Conservation (phyloP, 441 rosid species). For the Adansonia rubrostipa region DNA sequence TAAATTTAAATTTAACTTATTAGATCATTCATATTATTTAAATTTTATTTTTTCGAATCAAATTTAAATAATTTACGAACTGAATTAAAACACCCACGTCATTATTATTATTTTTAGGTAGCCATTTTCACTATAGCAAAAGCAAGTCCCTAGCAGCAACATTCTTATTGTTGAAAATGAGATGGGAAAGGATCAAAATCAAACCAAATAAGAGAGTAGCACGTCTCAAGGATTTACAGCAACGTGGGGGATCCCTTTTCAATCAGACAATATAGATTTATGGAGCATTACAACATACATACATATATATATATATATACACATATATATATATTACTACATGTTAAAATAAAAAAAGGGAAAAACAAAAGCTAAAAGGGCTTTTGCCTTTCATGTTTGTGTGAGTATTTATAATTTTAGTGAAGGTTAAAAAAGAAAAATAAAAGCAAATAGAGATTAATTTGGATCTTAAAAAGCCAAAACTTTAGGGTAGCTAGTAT, state of each 20-base stretch:
- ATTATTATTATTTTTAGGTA: no score
- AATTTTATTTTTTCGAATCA: no score
- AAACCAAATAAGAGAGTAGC: background rate
- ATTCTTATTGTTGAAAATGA: no score
- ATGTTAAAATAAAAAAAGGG: background rate
- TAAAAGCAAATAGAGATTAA: constrained; percentile 14
- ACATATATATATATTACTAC: background rate
- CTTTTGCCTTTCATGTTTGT: constrained; percentile 37
- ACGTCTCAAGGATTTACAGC: background rate
- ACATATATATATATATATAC: background rate
- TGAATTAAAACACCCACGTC: no score
- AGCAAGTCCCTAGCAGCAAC: no score
- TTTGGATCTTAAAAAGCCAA: constrained; percentile 40
- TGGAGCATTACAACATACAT: constrained; percentile 30
- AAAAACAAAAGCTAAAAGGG: constrained; percentile 28
- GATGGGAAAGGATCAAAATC: background rate
- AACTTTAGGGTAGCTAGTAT: constrained; percentile 33
- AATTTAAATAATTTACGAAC: no score
- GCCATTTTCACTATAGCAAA: no score
- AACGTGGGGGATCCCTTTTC: constrained; percentile 34
- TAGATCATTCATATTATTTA: no score
- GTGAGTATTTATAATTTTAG: background rate
- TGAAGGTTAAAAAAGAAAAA: background rate
- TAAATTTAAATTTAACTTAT: no score
- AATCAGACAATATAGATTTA: constrained; percentile 29